Evolutionary conservation across 208 protist species (phyloP), one percentile per base, ranked within the genome.

Genomic region (Trypanosoma cruzi): DNA sequence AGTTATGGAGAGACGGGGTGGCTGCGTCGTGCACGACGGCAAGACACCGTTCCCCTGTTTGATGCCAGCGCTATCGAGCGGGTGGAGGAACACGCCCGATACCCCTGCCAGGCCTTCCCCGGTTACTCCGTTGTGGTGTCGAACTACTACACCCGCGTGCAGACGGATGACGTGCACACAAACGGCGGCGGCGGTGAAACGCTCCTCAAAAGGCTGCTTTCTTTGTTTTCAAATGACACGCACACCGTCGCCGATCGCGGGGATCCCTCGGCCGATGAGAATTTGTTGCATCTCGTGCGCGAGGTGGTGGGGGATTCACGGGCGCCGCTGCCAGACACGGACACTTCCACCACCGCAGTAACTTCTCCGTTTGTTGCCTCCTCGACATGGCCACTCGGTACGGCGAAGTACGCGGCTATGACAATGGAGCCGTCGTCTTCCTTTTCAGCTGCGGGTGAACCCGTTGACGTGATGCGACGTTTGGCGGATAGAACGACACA

Each of bases 81-180:
- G 42, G 77, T 75, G 29, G 90, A 92, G 64, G 85, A 90, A 67
- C 75, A 78, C 42, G 77, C 71, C 28, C 87, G 88, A 28, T 90
- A 88, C 57, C 84, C 86, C 32, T 93, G 88, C 57, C n/a, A 68
- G 20, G 63, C 29, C 4, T 77, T 96, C 31, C n/a, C 53, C 16
- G 90, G 88, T 8, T 91, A 87, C 52, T 86, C 92, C 53, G 88
- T 90, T 24, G 88, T 94, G 31, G 85, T 96, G 34, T 67, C 69
- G 48, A 93, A 90, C 78, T 85, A 87, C 75, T 96, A 93, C 67
- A 59, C 89, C 46, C 42, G 44, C 28, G 22, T 24, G 5, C 14
- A 44, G 2, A 14, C 31, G 16, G 49, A 36, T n/a, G 32, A 32
- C 6, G 49, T 32, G 22, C 14, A n/a, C n/a, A n/a, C 42, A 18